Conservation (phyloP, 1,284 basidiomycete genomes). For the Fomitopsis betulina region DNA sequence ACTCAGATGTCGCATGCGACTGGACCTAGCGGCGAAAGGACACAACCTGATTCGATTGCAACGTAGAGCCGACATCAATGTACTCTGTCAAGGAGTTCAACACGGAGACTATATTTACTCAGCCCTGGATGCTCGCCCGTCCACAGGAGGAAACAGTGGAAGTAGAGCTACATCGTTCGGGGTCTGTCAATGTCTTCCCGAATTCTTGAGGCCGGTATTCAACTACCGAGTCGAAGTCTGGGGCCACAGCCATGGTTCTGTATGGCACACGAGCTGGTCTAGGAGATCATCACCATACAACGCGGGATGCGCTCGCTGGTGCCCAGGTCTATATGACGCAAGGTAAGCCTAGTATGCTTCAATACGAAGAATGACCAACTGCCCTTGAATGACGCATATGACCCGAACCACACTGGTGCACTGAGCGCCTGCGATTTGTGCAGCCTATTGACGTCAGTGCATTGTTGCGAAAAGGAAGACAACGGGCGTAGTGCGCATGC, state of each 20-base stretch:
- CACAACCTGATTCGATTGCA: too few relatives aligned
- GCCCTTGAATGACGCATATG: neutral
- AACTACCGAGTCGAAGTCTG: too few relatives aligned
- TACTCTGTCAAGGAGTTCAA: neutral
- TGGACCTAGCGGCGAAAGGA: too few relatives aligned
- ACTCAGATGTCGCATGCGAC: too few relatives aligned
- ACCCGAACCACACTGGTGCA: neutral
- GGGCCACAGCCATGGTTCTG: too few relatives aligned
- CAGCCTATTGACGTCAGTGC: neutral
- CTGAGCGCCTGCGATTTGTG: neutral
- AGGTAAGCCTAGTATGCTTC: neutral
- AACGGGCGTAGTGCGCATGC: neutral
- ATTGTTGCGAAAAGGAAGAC: neutral
- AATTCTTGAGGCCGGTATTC: neutral
- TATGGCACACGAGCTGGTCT: too few relatives aligned
- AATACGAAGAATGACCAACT: neutral
- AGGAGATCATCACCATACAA: neutral
- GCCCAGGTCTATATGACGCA: neutral
- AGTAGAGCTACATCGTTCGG: neutral
- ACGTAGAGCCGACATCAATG: too few relatives aligned
- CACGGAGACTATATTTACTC: neutral
- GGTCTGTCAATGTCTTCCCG: neutral
- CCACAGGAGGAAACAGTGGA: too few relatives aligned
- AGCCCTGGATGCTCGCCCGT: too few relatives aligned
- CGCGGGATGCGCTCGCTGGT: neutral